Conservation (phyloP, 495 filamentous ascomycete genomes). For the Entonaema liquescens region DNA sequence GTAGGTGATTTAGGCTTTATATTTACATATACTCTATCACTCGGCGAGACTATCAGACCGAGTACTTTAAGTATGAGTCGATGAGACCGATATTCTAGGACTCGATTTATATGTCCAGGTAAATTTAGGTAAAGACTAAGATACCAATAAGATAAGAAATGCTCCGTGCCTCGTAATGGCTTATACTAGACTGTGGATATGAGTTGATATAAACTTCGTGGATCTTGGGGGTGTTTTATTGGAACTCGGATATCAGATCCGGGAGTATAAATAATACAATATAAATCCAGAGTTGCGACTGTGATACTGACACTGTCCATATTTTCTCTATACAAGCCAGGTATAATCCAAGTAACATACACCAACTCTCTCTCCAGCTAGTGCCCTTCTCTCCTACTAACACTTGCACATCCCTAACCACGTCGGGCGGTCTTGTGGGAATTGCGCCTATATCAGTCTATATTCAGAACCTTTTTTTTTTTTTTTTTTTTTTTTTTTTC, state of each 20-base stretch:
- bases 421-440: background rate
- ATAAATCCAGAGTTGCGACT: conserved; percentile 18
- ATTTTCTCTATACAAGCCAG: conserved; percentile 26
- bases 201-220: background rate
- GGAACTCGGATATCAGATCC: conserved; percentile 12
- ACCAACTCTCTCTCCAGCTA: background rate
- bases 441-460: conserved; percentile 3
- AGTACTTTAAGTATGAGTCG: too few species aligned
- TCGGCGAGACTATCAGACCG: too few species aligned
- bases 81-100: too few species aligned
- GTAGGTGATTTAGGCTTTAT: background rate
- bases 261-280: conserved; percentile 23
- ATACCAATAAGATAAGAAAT: too few species aligned
- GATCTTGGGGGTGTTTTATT: background rate
- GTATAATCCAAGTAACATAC: background rate
- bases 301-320: background rate
- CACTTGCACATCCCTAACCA: background rate
- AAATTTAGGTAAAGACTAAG: too few species aligned
- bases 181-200: background rate
- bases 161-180: too few species aligned
- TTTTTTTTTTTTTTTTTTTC: too few species aligned
- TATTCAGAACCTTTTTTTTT: background rate
- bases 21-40: conserved; percentile 1
- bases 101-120: too few species aligned
- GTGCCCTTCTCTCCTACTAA: background rate